Percentiles rank a stretch among this genome's conserved stretches.
Evolutionary conservation across 805 yeast species (phyloP).

Genomic region (Wickerhamomyces strasburgensis): DNA sequence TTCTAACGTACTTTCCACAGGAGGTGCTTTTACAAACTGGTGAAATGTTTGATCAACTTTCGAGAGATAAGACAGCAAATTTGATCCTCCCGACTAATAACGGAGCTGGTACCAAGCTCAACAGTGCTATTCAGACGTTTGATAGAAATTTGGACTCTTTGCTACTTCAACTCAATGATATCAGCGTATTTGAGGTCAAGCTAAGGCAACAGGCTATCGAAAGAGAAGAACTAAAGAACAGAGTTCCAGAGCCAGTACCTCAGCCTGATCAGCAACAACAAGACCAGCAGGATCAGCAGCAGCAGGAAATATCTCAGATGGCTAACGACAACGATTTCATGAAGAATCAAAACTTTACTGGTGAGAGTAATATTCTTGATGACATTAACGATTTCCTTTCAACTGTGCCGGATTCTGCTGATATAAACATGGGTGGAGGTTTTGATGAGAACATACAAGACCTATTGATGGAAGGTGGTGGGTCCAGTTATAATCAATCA

Average conservation of each 20-base stretch:
- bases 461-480: conserved; percentile 18
- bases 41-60: conserved; percentile 19
- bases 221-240: conserved; percentile 10
- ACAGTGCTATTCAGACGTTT: conserved; percentile 16
- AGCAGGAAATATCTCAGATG: conserved; percentile 4
- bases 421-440: conserved; percentile 22
- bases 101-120: conserved; percentile 5
- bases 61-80: conserved; percentile 19
- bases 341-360: conserved; percentile 9
- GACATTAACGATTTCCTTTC: conserved; percentile 26
- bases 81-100: conserved; percentile 20
- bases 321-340: conserved; percentile 1
- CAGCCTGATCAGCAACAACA: conserved; percentile 6
- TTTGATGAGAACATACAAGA: conserved; percentile 21
- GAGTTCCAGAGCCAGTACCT: conserved; percentile 4
- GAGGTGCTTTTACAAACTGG: conserved; percentile 23
- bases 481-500: not conserved
- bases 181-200: conserved; percentile 16
- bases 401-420: conserved; percentile 28
- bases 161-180: conserved; percentile 22
- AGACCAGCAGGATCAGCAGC: conserved; percentile 4
- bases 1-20: conserved; percentile 5
- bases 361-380: conserved; percentile 20
- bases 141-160: conserved; percentile 19
- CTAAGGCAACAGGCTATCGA: conserved; percentile 15